Percentiles rank a stretch among this genome's conserved stretches.
Evolutionary conservation across 305 asterid genomes (phyloP).

Genomic region (Fraxinus greggii): DNA sequence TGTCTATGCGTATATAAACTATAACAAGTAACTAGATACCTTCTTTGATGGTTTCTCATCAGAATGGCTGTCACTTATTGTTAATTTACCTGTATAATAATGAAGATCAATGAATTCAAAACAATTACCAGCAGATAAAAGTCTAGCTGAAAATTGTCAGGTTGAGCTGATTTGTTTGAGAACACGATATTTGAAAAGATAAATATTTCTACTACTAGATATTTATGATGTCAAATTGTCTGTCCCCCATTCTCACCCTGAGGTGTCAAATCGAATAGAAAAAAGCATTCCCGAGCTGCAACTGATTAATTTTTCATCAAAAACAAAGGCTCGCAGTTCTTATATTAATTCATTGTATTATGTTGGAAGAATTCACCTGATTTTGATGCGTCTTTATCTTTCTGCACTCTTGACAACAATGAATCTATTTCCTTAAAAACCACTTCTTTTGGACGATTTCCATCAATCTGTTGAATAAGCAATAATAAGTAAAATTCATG

Average conservation of each 20-base stretch:
- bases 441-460: constrained; percentile 66
- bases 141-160: constrained; percentile 1
- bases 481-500: constrained; percentile 18
- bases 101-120: constrained; percentile 25
- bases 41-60: constrained; percentile 37
- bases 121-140: constrained; percentile 19
- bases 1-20: constrained; percentile 2
- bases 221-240: neutral
- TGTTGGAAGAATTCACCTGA: constrained; percentile 32
- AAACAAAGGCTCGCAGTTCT: neutral
- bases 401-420: constrained; percentile 46
- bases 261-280: neutral
- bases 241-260: neutral
- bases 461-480: constrained; percentile 60
- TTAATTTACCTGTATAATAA: constrained; percentile 42
- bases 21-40: constrained; percentile 37
- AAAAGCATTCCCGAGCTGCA: neutral
- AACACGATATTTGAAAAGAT: constrained; percentile 3
- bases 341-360: neutral
- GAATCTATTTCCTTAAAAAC: constrained; percentile 68
- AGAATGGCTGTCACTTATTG: constrained; percentile 30
- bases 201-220: neutral
- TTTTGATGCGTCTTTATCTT: constrained; percentile 44
- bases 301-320: neutral
- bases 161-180: neutral